Base-by-base conservation (phyloP, 2,329 filamentous ascomycete genomes). In the Graphilbum ipis-grandicollis region DNA sequence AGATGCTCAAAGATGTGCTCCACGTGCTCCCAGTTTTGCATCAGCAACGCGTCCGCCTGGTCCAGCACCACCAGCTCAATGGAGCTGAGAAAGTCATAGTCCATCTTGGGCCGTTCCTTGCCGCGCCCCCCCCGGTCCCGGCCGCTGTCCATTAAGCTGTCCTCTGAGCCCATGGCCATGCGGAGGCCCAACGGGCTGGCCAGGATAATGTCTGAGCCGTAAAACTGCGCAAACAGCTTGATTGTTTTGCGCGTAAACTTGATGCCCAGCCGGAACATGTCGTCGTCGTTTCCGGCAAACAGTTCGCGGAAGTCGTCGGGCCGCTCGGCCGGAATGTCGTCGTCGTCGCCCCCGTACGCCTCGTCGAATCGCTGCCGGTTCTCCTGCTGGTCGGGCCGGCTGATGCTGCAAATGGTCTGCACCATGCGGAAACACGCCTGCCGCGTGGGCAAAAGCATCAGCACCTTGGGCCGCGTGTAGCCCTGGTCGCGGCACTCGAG, bases 21-120 rank as follows among this genome's bases (percentile, higher is more conserved):
- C 42, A 94, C 72, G 52, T 98, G 88, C 50, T 94, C 85, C 86
- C 88, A 96, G 54, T 93, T 96, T 55, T 98, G 90, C 85, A 94
- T 94, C 9, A 93, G 71, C 31, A 94, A 70, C 0, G 85, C 85
- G 55, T 96, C 86, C 12, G 84, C 79, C 56, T 96, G 86, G 54
- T 98, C 90, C 42, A 93, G 67, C 33, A 96, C 66, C 23, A 90
- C 75, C 36, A 98, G 58, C 57, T 98, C 90, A 48, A 98, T 82
- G 1, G 88, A 96, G 39, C 81, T 88, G 13, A 98, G 66, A 52
- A 93, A 98, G 56, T 98, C 90, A 47, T 73, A 76, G 53, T 96
- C 88, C 26, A 70, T 67, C 50, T 63, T 62, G 34, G 39, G 31
- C 21, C 34, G 30, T 19, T 15, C 19, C 49, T 64, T 64, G 47